Evolutionary conservation across 2,329 filamentous ascomycete species (phyloP).

Genomic region (Pseudogymnoascus sp.): DNA sequence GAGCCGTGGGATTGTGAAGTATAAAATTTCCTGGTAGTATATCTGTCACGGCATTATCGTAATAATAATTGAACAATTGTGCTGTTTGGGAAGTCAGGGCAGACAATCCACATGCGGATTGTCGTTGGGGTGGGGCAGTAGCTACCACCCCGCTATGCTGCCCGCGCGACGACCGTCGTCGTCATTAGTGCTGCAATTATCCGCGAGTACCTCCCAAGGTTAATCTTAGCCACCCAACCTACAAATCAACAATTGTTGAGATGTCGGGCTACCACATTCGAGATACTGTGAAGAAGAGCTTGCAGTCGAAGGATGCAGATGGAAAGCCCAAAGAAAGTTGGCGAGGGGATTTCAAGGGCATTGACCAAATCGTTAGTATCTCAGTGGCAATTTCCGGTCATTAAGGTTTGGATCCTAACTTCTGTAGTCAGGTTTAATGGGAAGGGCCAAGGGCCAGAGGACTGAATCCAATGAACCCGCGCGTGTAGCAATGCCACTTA

Average conservation of each 20-base stretch:
- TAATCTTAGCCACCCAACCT: neutral
- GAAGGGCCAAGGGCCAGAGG: slow-evolving; percentile 25
- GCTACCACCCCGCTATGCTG: neutral
- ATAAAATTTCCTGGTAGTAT: neutral
- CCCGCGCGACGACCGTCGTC: neutral
- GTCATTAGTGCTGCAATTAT: slow-evolving; percentile 4
- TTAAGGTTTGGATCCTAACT: neutral
- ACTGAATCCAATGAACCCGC: slow-evolving; percentile 10
- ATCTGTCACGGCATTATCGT: neutral
- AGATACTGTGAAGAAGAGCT: slow-evolving; percentile 41
- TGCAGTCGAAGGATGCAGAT: slow-evolving; percentile 45
- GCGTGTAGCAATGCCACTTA: slow-evolving; percentile 40
- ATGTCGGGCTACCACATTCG: slow-evolving; percentile 26
- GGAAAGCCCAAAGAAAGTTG: slow-evolving; percentile 43
- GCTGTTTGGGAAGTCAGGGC: neutral
- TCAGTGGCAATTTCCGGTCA: neutral
- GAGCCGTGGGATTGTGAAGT: neutral
- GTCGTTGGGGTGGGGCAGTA: neutral
- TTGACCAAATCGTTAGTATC: slow-evolving; percentile 25
- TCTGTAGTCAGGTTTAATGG: slow-evolving; percentile 25
- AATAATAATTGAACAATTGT: neutral
- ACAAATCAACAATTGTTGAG: neutral
- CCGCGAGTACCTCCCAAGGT: slow-evolving; percentile 3
- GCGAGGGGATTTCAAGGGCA: slow-evolving; percentile 35
- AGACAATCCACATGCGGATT: neutral